Evolutionary conservation across 75 land plant species (phyloP).

Genomic region (Selaginella moellendorffii): DNA sequence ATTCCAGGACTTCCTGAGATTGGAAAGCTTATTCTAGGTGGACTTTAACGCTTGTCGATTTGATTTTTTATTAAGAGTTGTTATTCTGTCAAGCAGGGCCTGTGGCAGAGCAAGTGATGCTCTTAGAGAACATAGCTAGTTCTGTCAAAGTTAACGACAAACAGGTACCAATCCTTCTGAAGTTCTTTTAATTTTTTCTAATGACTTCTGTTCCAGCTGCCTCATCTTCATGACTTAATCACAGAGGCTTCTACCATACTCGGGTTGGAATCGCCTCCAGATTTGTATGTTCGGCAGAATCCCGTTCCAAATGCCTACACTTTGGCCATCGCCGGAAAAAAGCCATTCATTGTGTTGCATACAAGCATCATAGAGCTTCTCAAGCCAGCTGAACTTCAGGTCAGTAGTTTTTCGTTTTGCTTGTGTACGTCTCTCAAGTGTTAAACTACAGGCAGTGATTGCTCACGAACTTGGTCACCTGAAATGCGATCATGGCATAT

Average conservation of each 20-base stretch:
- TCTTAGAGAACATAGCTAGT: conserved; percentile 83
- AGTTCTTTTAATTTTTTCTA: conserved; percentile 4
- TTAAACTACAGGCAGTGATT: conserved; percentile 51
- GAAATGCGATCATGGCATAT: conserved; percentile 90
- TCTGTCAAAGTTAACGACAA: conserved; percentile 60
- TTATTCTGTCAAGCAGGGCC: conserved; percentile 37
- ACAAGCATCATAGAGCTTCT: conserved; percentile 83
- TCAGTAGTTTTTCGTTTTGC: conserved; percentile 10
- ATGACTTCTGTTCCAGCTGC: conserved; percentile 30
- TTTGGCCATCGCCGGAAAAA: conserved; percentile 62
- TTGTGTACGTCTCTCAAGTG: conserved; percentile 1
- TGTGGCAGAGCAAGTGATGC: conserved; percentile 72
- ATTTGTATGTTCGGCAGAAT: conserved; percentile 61
- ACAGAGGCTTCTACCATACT: conserved; percentile 54
- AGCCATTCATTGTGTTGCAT: conserved; percentile 79
- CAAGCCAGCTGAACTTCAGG: conserved; percentile 65
- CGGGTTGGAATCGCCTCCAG: conserved; percentile 49
- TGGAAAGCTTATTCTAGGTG: conserved; percentile 72
- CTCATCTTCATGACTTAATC: conserved; percentile 53
- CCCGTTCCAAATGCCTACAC: conserved; percentile 89
- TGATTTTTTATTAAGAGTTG: not conserved
- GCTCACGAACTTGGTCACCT: conserved; percentile 91
- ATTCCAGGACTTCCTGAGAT: conserved; percentile 73
- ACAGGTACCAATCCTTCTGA: conserved; percentile 35
- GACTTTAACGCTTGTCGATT: conserved; percentile 1